A percentile compares a stretch with the other conserved stretches of the same genome.
Conservation (phyloP, 371 early-diverging fungal genomes). For the Funneliformis caledonium region DNA sequence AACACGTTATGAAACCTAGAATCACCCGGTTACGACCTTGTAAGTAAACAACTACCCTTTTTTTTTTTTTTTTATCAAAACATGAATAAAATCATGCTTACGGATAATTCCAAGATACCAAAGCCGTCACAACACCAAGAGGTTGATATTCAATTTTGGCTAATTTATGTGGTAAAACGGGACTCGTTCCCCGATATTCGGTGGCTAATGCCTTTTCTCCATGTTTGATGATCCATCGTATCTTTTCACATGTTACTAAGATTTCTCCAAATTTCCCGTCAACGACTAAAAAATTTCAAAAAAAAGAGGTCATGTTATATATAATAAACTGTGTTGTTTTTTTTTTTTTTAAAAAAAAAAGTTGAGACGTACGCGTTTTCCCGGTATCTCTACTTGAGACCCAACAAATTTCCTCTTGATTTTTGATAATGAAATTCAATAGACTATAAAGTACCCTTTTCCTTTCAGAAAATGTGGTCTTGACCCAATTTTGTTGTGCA, state of each 20-base stretch:
- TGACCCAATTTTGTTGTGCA: constrained; percentile 75
- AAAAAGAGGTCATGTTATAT: constrained; percentile 2
- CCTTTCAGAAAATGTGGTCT: constrained; percentile 78
- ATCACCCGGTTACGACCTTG: too few relatives aligned
- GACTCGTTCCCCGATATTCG: constrained; percentile 71
- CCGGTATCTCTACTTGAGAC: constrained; percentile 85
- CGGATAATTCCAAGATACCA: constrained; percentile 88
- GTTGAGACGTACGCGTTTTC: constrained; percentile 65
- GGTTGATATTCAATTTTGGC: constrained; percentile 81
- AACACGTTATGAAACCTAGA: constrained; percentile 76
- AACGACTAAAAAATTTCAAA: constrained; percentile 55
- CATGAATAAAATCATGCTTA: constrained; percentile 40
- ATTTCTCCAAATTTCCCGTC: constrained; percentile 88
- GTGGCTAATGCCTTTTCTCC: constrained; percentile 74
- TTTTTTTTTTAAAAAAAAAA: too few relatives aligned
- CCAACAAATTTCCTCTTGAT: constrained; percentile 79
- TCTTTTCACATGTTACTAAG: constrained; percentile 77
- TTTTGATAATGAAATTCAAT: constrained; percentile 70
- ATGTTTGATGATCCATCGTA: constrained; percentile 82
- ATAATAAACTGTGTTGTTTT: too few relatives aligned
- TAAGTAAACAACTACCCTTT: neutral
- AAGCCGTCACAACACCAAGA: constrained; percentile 78
- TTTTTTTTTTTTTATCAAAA: neutral
- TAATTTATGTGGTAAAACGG: constrained; percentile 78
- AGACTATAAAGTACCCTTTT: constrained; percentile 75